Percentiles rank a stretch among this genome's conserved stretches.
Evolutionary conservation across 176 grass and related monocot genomes (phyloP).

Genomic region (Lolium multiflorum): DNA sequence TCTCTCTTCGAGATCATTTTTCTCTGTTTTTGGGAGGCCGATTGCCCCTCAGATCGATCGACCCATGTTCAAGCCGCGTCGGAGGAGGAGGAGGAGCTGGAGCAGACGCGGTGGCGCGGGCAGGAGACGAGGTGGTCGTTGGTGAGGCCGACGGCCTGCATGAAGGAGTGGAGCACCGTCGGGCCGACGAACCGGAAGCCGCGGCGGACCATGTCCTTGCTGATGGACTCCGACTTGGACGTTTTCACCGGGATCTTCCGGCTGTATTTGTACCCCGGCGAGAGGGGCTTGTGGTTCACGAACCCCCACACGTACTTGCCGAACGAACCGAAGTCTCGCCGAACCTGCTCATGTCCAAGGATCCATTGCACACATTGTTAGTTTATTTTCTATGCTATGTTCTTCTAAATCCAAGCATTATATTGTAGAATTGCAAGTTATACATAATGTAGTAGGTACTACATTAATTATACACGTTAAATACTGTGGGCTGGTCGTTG

Average conservation of each 20-base stretch:
- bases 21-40: not conserved
- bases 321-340: conserved; percentile 63
- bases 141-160: conserved; percentile 94
- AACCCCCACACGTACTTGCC: conserved; percentile 90
- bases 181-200: conserved; percentile 92
- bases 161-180: conserved; percentile 93
- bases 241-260: conserved; percentile 97
- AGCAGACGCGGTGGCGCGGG: conserved; percentile 81
- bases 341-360: conserved; percentile 48
- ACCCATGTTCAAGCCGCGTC: not conserved
- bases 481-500: conserved; percentile 20
- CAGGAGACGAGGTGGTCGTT: conserved; percentile 98
- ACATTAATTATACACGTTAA: not conserved
- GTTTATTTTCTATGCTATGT: not conserved
- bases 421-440: not conserved
- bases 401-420: not conserved
- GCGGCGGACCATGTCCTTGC: conserved; percentile 96
- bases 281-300: conserved; percentile 84
- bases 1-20: not conserved
- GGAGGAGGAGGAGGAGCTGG: not conserved
- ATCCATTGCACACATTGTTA: not conserved
- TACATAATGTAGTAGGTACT: conserved; percentile 2
- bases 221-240: conserved; percentile 96
- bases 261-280: conserved; percentile 78
- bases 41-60: conserved; percentile 17